Base-by-base conservation (phyloP, 2,329 filamentous ascomycete species). In the Pseudogymnoascus sp. region DNA sequence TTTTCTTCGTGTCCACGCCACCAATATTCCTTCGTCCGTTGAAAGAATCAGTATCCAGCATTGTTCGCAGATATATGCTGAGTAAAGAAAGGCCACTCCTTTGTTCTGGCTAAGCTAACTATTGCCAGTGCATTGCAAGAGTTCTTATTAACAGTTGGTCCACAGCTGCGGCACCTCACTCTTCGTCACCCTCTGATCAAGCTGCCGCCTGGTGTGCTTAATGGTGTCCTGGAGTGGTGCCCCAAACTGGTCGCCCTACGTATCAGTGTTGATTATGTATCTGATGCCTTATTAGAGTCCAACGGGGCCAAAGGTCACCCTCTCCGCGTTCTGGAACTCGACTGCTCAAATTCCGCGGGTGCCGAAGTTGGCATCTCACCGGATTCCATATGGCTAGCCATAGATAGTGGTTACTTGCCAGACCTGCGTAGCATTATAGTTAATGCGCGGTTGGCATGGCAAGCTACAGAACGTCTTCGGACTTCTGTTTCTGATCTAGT, bases 101-200 rank as follows among this genome's bases (percentile, higher is more conserved):
- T 56, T 33, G 50, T 56, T 56, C 11, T 40, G 35, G 59, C 38
- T 26, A 40, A 19, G 19, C 59, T 61, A 61, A 61, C 35, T 61
- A 16, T n/a, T 42, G 4, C 6, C 1, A 44, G 62, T 16, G 59
- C 69, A 4, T 64, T 74, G 1, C 29, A 68, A 11, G 56, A 62
- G 6, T 67, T 64, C 4, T 63, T 74, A 1, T 40, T 63, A 53
- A 62, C 44, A 2, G 38, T 73, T 11, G 72, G 72, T 1, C 37
- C 66, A 10, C 68, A 67, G 50, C 62, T 74, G 7, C 44, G 64
- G 33, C 69, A 74, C 21, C 65, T 74, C 13, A 72, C 71, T 14
- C 72, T 74, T n/a, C 67, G 71, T 8, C 68, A 73, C 61, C 72
- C 72, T 3, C 73, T 74, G 71, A 62, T 67, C 1, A 68, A 70